A percentile compares a stretch with the other conserved stretches of the same genome.
Evolutionary conservation across 129 eudicot species (phyloP).

Genomic region (Centrapalus pauciflorus): DNA sequence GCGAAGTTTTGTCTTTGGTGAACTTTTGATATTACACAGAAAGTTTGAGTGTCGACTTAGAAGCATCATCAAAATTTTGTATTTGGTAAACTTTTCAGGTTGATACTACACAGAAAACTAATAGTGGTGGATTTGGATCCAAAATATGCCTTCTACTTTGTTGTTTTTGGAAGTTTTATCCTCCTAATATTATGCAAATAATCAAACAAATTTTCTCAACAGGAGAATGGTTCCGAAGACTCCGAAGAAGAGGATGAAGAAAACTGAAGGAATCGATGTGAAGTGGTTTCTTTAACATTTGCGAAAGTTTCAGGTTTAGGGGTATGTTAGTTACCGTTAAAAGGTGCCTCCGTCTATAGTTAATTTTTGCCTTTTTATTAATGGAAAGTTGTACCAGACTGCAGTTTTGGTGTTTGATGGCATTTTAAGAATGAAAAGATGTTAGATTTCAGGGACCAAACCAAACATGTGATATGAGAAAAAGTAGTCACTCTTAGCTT

Average conservation of each 20-base stretch:
- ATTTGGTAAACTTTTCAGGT: background rate
- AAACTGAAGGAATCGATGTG: conserved; percentile 19
- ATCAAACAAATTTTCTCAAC: too few species aligned
- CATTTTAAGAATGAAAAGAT: conserved; percentile 4
- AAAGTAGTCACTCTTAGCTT: too few species aligned
- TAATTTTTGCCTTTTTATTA: background rate
- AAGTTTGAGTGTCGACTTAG: too few species aligned
- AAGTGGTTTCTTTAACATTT: conserved; percentile 28
- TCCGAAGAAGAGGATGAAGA: conserved; percentile 36
- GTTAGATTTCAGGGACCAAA: too few species aligned
- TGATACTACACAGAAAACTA: background rate
- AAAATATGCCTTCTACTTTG: background rate
- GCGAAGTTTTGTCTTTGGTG: too few species aligned
- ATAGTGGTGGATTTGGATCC: background rate
- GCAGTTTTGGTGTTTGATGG: conserved; percentile 2
- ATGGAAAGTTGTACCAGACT: conserved; percentile 17
- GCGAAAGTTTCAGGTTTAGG: conserved; percentile 5
- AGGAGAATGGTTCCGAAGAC: conserved; percentile 54
- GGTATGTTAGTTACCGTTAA: conserved; percentile 1
- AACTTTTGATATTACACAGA: too few species aligned
- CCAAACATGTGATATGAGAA: too few species aligned
- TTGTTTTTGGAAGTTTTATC: background rate
- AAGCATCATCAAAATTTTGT: too few species aligned
- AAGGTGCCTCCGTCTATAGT: conserved; percentile 12
- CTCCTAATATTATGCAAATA: too few species aligned